Evolutionary conservation across 768 basidiomycete genomes (phyloP), one percentile per base, ranked within the genome.

Genomic region (Butyriboletus loyo): DNA sequence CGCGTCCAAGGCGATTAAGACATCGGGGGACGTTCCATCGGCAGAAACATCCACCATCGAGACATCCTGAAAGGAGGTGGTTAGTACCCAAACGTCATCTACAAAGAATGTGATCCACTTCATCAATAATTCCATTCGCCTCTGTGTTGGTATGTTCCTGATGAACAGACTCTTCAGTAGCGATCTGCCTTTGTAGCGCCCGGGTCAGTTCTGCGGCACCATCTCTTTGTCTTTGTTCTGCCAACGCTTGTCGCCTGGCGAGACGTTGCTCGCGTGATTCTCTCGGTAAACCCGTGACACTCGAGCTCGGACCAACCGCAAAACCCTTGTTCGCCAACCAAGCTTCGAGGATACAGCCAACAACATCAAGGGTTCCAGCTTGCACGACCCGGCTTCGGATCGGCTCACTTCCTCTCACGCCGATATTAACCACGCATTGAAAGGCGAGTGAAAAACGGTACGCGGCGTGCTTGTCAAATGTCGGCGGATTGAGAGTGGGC

Each of bases 371-470:
- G 0, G 92, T 92, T 17, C 96, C 94, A 0, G 94, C 93, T 70
- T 97, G 92, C 5, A 98, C 96, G 17, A 98, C 94, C 10, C 94
- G 80, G 58, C 87, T 87, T 39, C 96, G 76, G 62, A 98, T 95
- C 19, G 84, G 83, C 70, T 98, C 94, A 52, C 83, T 88, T n/a
- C 96, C 96, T 28, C 96, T 77, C 0, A 98, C 95, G 34, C 96
- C 96, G 62, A 98, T 92, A 69, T 99, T 98, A 56, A 95, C 94
- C 40, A 98, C 85, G 63, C 92, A 97, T 66, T 98, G 94, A 66
- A 99, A 95, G 1, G 96, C 96, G 52, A 98, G 82, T 0, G 87
- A 87, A 66, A 97, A 96, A 9, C 91, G 83, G 63, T 90, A 89
- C 0, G 91, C 90, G 27, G 90, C 86, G 61, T 89, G 86, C 54